Evolutionary conservation across 495 filamentous ascomycete species (phyloP).

Genomic region (Talaromyces borbonicus): DNA sequence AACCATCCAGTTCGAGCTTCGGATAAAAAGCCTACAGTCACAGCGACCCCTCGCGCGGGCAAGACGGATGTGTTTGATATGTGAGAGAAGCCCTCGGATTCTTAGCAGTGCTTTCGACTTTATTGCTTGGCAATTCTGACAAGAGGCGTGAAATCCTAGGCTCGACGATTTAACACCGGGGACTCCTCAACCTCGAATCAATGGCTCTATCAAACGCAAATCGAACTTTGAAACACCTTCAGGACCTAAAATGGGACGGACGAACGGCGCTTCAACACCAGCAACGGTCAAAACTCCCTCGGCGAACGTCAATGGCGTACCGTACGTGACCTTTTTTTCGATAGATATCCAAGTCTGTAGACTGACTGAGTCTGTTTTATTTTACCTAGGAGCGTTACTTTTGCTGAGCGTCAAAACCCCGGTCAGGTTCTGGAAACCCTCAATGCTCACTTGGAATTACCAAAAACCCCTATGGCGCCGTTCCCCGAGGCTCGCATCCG

Average conservation of each 20-base stretch:
- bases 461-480: conserved; percentile 65
- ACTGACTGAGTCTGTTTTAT: conserved; percentile 12
- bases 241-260: conserved; percentile 40
- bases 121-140: conserved; percentile 4
- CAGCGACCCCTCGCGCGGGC: conserved; percentile 54
- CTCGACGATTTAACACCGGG: conserved; percentile 69
- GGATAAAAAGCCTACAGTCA: conserved; percentile 49
- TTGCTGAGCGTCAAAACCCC: conserved; percentile 62
- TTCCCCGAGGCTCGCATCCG: conserved; percentile 68
- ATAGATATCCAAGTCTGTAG: too few species aligned
- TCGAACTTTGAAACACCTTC: conserved; percentile 47
- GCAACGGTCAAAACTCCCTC: conserved; percentile 17
- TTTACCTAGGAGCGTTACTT: conserved; percentile 40
- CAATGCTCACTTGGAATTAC: conserved; percentile 59
- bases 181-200: conserved; percentile 48
- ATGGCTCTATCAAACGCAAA: conserved; percentile 55
- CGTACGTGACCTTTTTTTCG: conserved; percentile 30
- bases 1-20: conserved; percentile 40
- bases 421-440: conserved; percentile 74
- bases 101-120: not conserved
- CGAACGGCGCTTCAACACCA: conserved; percentile 25
- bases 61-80: conserved; percentile 75
- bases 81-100: conserved; percentile 33
- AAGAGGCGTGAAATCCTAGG: conserved; percentile 28
- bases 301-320: conserved; percentile 15